Conservation (phyloP, 306 rosid genomes). For the Sindora glabra region DNA sequence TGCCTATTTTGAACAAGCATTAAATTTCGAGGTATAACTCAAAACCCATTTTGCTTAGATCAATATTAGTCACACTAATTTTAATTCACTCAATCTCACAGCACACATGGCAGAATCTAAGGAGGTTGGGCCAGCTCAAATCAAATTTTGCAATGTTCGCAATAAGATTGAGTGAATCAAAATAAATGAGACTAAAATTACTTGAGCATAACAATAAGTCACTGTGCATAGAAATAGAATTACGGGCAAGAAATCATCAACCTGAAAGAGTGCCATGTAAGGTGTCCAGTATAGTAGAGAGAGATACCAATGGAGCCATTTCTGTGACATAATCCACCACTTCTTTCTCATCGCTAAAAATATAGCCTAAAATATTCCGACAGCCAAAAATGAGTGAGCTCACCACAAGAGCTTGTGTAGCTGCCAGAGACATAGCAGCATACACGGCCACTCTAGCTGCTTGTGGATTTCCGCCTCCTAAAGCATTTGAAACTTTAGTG, state of each 20-base stretch:
- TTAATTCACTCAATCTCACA: no score
- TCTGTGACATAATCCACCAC: constrained; percentile 47
- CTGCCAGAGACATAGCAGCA: constrained; percentile 43
- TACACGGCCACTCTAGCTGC: constrained; percentile 45
- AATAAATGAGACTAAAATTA: no score
- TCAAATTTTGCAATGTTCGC: no score
- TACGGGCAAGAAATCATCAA: neutral
- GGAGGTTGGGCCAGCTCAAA: no score
- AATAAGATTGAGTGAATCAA: no score
- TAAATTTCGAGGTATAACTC: neutral
- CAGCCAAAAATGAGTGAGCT: constrained; percentile 32
- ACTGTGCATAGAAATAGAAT: neutral
- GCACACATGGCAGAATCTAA: no score
- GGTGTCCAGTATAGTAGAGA: constrained; percentile 43
- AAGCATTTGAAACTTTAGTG: constrained; percentile 70
- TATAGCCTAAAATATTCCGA: constrained; percentile 39
- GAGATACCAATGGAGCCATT: constrained; percentile 52
- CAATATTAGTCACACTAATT: no score
- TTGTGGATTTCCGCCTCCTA: constrained; percentile 63
- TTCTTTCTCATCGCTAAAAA: constrained; percentile 60
- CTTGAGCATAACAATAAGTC: neutral
- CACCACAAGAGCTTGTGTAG: constrained; percentile 24
- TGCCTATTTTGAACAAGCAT: constrained; percentile 26
- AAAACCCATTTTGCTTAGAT: no score
- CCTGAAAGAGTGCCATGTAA: constrained; percentile 60